These are phyloP conservation scores for Cryptococcus deneoformans DNA, from an alignment of 1,284 basidiomycete genomes.

Conservation along the genomic window DNA sequence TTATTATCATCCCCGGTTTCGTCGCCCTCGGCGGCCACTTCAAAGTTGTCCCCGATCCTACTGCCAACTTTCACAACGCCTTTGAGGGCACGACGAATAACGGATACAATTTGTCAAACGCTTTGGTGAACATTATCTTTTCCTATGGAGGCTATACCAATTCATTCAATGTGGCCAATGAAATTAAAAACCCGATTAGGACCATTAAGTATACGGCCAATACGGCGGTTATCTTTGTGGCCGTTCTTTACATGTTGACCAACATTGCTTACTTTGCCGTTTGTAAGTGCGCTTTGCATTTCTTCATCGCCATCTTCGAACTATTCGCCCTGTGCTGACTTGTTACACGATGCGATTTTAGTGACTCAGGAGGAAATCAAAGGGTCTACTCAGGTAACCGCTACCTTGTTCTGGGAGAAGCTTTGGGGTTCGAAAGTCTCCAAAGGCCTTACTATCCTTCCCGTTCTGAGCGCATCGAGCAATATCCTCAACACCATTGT, in stretches of 20 bases:
- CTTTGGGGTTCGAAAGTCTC: constrained; percentile 47
- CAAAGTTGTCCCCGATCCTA: constrained; percentile 51
- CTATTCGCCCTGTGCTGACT: neutral
- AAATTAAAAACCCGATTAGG: constrained; percentile 46
- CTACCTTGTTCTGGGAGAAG: constrained; percentile 43
- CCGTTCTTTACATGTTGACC: constrained; percentile 34
- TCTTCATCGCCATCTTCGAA: neutral
- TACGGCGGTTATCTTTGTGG: constrained; percentile 28
- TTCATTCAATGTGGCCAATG: constrained; percentile 54
- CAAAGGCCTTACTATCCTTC: constrained; percentile 34
- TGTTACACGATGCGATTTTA: neutral
- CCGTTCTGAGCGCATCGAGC: constrained; percentile 45
- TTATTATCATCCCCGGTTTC: constrained; percentile 52
- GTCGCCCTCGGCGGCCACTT: constrained; percentile 56
- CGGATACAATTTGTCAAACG: constrained; percentile 52
- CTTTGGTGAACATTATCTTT: constrained; percentile 25
- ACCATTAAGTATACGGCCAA: constrained; percentile 35
- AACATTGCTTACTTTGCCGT: constrained; percentile 50
- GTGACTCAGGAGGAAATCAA: constrained; percentile 44
- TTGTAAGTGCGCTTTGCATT: constrained; percentile 1
- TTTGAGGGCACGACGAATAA: constrained; percentile 51
- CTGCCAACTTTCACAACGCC: constrained; percentile 55
- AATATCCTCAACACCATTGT: constrained; percentile 34
- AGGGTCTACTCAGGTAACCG: constrained; percentile 37
- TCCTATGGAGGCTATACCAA: constrained; percentile 51